Evolutionary conservation across 345 rosid genomes (phyloP).

Genomic region (Syzygium aromaticum): DNA sequence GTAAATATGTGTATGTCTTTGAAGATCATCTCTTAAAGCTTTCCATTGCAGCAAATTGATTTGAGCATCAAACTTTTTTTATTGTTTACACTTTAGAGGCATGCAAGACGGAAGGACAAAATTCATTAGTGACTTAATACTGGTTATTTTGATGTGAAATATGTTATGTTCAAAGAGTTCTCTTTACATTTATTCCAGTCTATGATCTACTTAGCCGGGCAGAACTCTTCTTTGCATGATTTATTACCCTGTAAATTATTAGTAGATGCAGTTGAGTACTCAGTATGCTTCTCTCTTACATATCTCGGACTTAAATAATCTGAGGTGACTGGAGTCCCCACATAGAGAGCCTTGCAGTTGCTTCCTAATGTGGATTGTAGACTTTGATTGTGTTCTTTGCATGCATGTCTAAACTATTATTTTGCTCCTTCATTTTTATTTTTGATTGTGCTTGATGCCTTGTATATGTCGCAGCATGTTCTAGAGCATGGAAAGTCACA

Average conservation of each 20-base stretch:
- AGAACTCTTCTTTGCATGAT: background rate
- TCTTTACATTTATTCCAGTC: background rate
- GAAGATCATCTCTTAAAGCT: background rate
- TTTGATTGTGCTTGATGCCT: background rate
- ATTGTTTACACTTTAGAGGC: background rate
- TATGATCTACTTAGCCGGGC: background rate
- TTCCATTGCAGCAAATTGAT: background rate
- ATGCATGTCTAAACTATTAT: background rate
- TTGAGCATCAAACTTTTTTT: background rate
- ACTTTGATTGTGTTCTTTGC: background rate
- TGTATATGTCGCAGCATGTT: constrained; percentile 56
- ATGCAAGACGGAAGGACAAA: background rate
- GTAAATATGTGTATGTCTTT: background rate
- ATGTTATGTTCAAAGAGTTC: background rate
- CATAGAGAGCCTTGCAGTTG: background rate
- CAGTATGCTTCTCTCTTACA: background rate
- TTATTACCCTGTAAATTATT: background rate
- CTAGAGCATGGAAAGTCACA: constrained; percentile 89
- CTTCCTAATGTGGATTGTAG: background rate
- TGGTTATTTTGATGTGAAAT: background rate
- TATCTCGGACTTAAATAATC: background rate
- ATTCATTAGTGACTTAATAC: background rate
- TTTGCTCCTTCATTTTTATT: background rate
- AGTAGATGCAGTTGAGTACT: background rate
- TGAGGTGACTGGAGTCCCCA: background rate